Base-by-base conservation (phyloP, 1,139 yeast species). In the Geotrichum citri-aurantii region DNA sequence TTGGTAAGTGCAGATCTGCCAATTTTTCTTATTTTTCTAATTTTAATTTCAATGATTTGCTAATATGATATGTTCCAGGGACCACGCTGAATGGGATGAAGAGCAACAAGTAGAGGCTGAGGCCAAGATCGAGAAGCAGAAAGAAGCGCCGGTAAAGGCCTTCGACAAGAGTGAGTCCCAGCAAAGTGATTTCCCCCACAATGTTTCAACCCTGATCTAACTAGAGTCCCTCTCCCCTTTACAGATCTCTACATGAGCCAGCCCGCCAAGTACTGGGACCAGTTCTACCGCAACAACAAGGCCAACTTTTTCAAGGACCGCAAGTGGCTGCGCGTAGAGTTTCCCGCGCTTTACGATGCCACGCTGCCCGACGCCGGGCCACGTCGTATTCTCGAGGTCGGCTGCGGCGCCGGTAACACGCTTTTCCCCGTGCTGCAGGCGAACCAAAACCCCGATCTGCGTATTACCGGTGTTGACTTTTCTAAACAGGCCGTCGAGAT, bases 381-480 rank as follows among this genome's bases (percentile, higher is more conserved):
- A 4, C 79, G 80, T 31, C 84, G 86, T 1, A 86, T 93, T 42
- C 79, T 93, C 58, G 99, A 93, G 71, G 87, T 95, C 58, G 99
- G 99, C 2, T 93, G 99, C 75, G 99, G 99, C 59, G 99, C 97
- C 2, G 99, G 99, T 14, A 95, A 95, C 71, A 93, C 99, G 0
- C 81, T 93, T 74, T 93, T 87, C 73, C 99, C 99, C 1, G 86
- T 93, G 31, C 76, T 93, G 61, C 80, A 80, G 58, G 91, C 87
- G 66, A 93, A 93, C 71, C 79, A 86, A 71, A 93, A 93, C 74
- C 84, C 86, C n/a, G 75, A 84, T 42, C 77, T 93, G 59, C 80
- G 77, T 65, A 82, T 93, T 12, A 81, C 83, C 60, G 99, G 96
- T 1, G 95, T 93, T 59, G 99, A 93, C 72, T 93, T 88, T 72